These are phyloP conservation scores for Chrysophaeum taylorii DNA, from an alignment of 352 stramenopile species.

Conservation along the genomic window DNA sequence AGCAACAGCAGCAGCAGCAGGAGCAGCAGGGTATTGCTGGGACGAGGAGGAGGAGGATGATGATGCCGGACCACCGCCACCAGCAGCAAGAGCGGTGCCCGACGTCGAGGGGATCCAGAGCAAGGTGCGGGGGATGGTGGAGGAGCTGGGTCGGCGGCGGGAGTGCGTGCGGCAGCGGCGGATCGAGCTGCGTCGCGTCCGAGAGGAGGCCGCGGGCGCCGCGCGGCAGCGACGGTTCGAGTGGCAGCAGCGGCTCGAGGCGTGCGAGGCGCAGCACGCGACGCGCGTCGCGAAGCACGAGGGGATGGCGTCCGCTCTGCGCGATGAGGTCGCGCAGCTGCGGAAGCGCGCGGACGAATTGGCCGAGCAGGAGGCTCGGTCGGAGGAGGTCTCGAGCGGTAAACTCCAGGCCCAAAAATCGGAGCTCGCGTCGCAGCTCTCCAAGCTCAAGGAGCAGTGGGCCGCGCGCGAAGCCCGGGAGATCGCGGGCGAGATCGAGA, in stretches of 20 bases:
- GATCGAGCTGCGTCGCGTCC: background rate
- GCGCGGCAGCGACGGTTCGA: background rate
- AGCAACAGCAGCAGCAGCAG: no score
- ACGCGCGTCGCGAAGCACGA: background rate
- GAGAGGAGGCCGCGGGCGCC: background rate
- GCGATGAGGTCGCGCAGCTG: background rate
- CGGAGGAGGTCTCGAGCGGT: background rate
- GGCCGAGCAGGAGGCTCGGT: no score
- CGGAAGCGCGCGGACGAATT: background rate
- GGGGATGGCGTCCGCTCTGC: background rate
- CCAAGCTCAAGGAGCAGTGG: background rate
- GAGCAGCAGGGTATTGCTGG: no score
- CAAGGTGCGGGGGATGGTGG: background rate
- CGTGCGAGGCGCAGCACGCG: background rate
- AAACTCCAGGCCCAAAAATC: background rate
- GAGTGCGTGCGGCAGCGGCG: conserved; percentile 5
- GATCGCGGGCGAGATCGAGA: background rate
- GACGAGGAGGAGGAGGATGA: no score
- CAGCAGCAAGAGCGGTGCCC: no score
- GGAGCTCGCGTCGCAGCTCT: background rate
- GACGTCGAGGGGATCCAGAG: background rate
- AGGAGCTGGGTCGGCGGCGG: no score
- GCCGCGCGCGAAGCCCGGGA: background rate
- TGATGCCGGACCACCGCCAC: no score
- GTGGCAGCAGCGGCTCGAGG: background rate